These are phyloP conservation scores for Trapa bicornis DNA, from an alignment of 345 rosid species.

Conservation along the genomic window DNA sequence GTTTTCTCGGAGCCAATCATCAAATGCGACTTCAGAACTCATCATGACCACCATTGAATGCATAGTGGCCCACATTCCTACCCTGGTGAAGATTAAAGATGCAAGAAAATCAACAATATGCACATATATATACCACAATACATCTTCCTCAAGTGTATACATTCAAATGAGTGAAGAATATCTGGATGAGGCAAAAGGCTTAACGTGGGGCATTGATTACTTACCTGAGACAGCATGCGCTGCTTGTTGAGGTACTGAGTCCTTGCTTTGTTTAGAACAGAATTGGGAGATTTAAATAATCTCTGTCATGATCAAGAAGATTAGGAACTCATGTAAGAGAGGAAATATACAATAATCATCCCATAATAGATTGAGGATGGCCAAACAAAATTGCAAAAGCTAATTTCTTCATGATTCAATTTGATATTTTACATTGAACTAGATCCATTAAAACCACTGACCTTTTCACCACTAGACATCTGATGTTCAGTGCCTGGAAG, in stretches of 20 bases:
- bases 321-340: not conserved
- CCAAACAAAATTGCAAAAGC: not conserved
- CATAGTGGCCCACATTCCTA: conserved; percentile 40
- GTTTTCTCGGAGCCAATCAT: not conserved
- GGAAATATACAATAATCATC: not conserved
- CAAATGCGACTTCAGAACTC: conserved; percentile 8
- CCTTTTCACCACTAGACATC: conserved; percentile 54
- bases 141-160: not conserved
- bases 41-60: conserved; percentile 22
- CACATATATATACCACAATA: not conserved
- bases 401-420: not conserved
- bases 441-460: conserved; percentile 9
- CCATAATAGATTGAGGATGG: not conserved
- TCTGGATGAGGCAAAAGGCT: not conserved
- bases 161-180: not conserved
- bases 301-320: conserved; percentile 30
- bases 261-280: conserved; percentile 65
- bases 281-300: conserved; percentile 70
- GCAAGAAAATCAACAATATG: conserved; percentile 4
- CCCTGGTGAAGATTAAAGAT: conserved; percentile 18
- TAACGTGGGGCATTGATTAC: not conserved
- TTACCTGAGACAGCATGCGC: conserved; percentile 67
- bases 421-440: not conserved
- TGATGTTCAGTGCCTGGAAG: conserved; percentile 25
- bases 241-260: conserved; percentile 71